A percentile compares a stretch with the other conserved stretches of the same genome.
These are phyloP conservation scores for Rasamsonia emersonii DNA, from an alignment of 2,329 filamentous ascomycete genomes.

Conservation along the genomic window DNA sequence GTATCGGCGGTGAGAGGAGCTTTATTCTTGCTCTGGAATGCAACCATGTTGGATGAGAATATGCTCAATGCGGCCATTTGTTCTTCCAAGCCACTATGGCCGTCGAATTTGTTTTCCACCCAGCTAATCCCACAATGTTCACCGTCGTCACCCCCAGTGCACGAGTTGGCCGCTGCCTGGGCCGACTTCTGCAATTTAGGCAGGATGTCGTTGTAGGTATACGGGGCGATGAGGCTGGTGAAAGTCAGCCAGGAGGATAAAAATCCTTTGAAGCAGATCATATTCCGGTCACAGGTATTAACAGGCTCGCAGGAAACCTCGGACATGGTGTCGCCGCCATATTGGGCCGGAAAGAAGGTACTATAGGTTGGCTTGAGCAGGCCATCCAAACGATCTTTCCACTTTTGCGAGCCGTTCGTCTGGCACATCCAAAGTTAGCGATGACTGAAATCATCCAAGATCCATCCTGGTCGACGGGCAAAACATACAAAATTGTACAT, in stretches of 20 bases:
- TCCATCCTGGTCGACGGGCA: not conserved
- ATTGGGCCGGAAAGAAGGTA: constrained; percentile 44
- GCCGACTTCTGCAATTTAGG: constrained; percentile 48
- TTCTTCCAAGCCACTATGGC: constrained; percentile 25
- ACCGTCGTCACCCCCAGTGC: constrained; percentile 37
- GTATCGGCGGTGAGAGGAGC: not conserved
- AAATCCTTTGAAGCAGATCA: constrained; percentile 59
- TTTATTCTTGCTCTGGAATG: not conserved
- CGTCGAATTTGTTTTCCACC: constrained; percentile 26
- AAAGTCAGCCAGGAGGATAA: constrained; percentile 53
- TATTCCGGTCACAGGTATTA: constrained; percentile 52
- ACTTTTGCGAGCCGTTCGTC: constrained; percentile 38
- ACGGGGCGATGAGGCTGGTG: constrained; percentile 51
- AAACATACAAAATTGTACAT: constrained; percentile 46
- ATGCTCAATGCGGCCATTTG: not conserved
- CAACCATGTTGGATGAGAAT: not conserved
- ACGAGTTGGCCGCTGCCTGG: constrained; percentile 47
- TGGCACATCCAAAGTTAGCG: constrained; percentile 9
- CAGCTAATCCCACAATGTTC: constrained; percentile 34
- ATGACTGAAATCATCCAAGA: too few species aligned
- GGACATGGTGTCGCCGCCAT: constrained; percentile 45
- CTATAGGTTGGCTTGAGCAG: constrained; percentile 43
- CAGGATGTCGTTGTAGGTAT: constrained; percentile 43
- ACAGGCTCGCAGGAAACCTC: constrained; percentile 52
- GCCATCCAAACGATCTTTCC: constrained; percentile 42